Percentiles rank a stretch among this genome's conserved stretches.
These are phyloP conservation scores for Ogataea polymorpha DNA, from an alignment of 805 yeast species.

Conservation along the genomic window DNA sequence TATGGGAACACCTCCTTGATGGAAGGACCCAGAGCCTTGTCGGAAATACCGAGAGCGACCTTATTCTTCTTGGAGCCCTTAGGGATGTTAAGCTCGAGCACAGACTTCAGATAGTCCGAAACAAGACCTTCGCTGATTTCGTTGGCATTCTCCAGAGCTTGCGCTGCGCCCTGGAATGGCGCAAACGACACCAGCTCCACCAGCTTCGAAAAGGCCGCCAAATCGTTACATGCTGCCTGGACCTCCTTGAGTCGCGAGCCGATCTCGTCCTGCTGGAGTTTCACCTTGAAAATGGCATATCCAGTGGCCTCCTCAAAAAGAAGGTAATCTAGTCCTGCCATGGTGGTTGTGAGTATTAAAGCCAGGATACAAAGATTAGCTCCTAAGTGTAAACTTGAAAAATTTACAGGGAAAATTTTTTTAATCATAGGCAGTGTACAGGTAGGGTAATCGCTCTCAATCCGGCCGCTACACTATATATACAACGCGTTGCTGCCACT, in stretches of 20 bases:
- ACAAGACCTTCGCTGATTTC: constrained; percentile 97
- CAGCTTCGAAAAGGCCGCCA: constrained; percentile 84
- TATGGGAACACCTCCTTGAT: constrained; percentile 87
- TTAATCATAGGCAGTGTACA: constrained; percentile 8
- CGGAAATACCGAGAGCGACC: constrained; percentile 82
- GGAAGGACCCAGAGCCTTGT: constrained; percentile 93
- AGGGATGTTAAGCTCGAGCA: constrained; percentile 89
- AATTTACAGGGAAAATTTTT: constrained; percentile 11
- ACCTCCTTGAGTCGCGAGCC: constrained; percentile 92
- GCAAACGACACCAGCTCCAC: constrained; percentile 93
- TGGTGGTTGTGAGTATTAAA: constrained; percentile 17
- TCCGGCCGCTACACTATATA: constrained; percentile 11
- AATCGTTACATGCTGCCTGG: constrained; percentile 83
- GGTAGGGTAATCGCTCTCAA: constrained; percentile 9
- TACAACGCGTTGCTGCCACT: constrained; percentile 20
- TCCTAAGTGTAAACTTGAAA: constrained; percentile 8
- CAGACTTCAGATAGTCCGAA: constrained; percentile 84
- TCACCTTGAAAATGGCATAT: constrained; percentile 92
- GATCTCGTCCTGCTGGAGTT: constrained; percentile 89
- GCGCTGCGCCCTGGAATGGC: constrained; percentile 99
- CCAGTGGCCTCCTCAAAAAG: constrained; percentile 99
- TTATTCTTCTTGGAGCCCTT: constrained; percentile 65
- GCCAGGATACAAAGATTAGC: constrained; percentile 4
- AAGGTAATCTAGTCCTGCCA: constrained; percentile 83
- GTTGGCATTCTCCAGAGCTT: constrained; percentile 96